These are phyloP conservation scores for Protomyces macrosporus DNA, from an alignment of 1,139 yeast genomes.

Conservation along the genomic window DNA sequence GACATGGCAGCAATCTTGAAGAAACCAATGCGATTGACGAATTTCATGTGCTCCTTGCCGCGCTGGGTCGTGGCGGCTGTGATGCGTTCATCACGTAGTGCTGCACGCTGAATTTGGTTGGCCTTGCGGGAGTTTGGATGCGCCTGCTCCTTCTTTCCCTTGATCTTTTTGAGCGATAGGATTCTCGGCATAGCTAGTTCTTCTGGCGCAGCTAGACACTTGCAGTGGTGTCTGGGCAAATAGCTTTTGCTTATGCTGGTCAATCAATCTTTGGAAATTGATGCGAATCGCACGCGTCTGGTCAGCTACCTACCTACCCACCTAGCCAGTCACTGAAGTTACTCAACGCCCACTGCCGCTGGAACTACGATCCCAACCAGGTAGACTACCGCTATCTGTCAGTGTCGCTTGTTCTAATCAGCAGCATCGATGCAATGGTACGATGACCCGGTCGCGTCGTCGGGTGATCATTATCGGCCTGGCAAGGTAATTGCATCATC, in stretches of 20 bases:
- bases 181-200: constrained; percentile 6
- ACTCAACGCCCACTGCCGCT: no score
- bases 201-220: no score
- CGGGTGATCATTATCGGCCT: neutral
- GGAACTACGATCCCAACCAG: no score
- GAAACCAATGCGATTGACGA: constrained; percentile 18
- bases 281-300: no score
- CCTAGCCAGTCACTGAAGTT: no score
- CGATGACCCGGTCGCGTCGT: neutral
- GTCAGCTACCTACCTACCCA: no score
- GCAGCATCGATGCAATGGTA: neutral
- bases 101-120: constrained; percentile 24
- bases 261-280: no score
- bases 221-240: no score
- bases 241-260: no score
- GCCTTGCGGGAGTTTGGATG: constrained; percentile 24
- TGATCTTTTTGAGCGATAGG: constrained; percentile 23
- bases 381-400: neutral
- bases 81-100: constrained; percentile 22
- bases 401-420: neutral
- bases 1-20: constrained; percentile 22
- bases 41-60: constrained; percentile 22
- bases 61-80: constrained; percentile 12
- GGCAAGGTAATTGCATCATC: neutral
- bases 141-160: constrained; percentile 25